A percentile compares a stretch with the other conserved stretches of the same genome.
phyloP scores from a whole-genome alignment of 2,329 filamentous ascomycete genomes.

The Venturia nashicola region DNA sequence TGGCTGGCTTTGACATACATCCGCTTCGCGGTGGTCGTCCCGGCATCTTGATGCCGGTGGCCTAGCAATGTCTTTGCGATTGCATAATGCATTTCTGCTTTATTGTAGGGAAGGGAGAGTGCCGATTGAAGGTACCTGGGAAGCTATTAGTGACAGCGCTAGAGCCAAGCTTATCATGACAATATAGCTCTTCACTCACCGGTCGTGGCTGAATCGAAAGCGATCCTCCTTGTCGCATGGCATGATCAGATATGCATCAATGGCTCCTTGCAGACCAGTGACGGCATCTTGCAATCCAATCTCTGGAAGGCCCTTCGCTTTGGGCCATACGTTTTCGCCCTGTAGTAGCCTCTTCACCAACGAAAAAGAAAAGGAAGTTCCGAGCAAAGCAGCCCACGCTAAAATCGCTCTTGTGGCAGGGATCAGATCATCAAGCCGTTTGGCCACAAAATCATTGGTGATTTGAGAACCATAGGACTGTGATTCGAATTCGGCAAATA shows the following conservation, averaged over 20 bases:
- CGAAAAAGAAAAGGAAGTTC: slow-evolving; percentile 72
- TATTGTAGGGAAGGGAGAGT: slow-evolving; percentile 49
- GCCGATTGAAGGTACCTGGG: slow-evolving; percentile 52
- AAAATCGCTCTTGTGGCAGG: slow-evolving; percentile 63
- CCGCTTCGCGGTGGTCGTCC: slow-evolving; percentile 32
- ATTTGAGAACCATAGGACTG: slow-evolving; percentile 69
- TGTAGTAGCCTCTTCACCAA: slow-evolving; percentile 65
- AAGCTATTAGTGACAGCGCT: slow-evolving; percentile 12
- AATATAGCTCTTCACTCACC: not conserved
- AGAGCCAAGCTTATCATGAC: slow-evolving; percentile 65
- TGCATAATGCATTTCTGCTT: slow-evolving; percentile 77
- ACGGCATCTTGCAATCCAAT: slow-evolving; percentile 56
- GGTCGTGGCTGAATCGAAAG: slow-evolving; percentile 76
- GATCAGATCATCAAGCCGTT: slow-evolving; percentile 65
- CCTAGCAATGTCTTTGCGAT: slow-evolving; percentile 73
- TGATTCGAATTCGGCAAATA: slow-evolving; percentile 75
- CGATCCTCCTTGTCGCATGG: slow-evolving; percentile 74
- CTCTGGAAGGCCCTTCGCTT: slow-evolving; percentile 35
- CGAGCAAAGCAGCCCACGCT: slow-evolving; percentile 75
- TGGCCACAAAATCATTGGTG: slow-evolving; percentile 70
- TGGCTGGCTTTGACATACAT: slow-evolving; percentile 69
- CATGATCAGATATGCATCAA: slow-evolving; percentile 70
- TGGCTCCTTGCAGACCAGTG: slow-evolving; percentile 66
- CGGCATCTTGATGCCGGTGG: slow-evolving; percentile 49
- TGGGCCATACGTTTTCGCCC: slow-evolving; percentile 44